A percentile compares a stretch with the other conserved stretches of the same genome.
Evolutionary conservation across 1,139 yeast genomes (phyloP).

Genomic region (Casaregolazyma lundiana): DNA sequence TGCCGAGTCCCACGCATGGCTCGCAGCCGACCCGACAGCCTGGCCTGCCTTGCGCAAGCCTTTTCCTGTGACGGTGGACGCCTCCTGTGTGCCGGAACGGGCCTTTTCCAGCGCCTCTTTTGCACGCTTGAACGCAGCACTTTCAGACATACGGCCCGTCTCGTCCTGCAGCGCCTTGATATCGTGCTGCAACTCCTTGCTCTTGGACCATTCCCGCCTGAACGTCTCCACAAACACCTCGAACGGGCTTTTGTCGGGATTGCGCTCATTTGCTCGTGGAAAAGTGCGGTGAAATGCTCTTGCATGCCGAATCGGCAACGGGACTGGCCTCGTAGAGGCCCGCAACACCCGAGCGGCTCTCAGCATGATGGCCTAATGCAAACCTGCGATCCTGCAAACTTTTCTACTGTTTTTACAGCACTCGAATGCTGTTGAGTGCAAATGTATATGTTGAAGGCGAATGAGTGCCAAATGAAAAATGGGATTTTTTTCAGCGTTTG

Average conservation of each 20-base stretch:
- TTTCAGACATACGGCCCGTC: constrained; percentile 90
- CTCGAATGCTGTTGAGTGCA: no score
- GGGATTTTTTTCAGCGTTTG: no score
- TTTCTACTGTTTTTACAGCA: background rate
- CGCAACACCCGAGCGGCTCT: constrained; percentile 3
- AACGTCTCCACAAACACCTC: constrained; percentile 93
- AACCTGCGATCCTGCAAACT: background rate
- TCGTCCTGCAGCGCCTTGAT: constrained; percentile 95
- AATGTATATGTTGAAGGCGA: no score
- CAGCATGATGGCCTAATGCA: constrained; percentile 5
- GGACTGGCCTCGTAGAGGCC: no score
- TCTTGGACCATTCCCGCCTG: constrained; percentile 83
- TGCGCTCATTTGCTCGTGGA: background rate
- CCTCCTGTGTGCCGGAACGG: constrained; percentile 38
- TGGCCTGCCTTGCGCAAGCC: constrained; percentile 89
- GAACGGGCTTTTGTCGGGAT: constrained; percentile 61
- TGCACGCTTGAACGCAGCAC: constrained; percentile 90
- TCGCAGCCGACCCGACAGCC: constrained; percentile 84
- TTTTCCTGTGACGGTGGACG: constrained; percentile 69
- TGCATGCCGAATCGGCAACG: background rate
- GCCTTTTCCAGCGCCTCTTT: constrained; percentile 90
- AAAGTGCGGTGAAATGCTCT: background rate
- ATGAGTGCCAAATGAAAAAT: background rate
- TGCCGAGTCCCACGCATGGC: constrained; percentile 94
- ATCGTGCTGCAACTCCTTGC: constrained; percentile 83